These are phyloP conservation scores for Coniferiporia sulphurascens DNA, from an alignment of 1,284 basidiomycete species.

Conservation along the genomic window DNA sequence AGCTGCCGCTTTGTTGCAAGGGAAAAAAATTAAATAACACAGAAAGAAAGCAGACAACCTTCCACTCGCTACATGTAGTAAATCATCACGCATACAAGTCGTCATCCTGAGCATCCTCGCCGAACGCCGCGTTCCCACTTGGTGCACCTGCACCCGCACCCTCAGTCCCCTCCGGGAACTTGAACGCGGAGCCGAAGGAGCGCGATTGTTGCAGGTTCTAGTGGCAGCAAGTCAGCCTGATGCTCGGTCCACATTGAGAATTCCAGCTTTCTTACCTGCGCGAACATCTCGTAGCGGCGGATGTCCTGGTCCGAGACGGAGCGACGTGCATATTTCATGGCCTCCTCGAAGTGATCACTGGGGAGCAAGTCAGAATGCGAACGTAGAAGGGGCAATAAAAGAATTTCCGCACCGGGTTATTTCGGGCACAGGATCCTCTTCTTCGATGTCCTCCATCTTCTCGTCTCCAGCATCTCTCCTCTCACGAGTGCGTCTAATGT, in stretches of 20 bases:
- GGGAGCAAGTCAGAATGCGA: conserved; percentile 8
- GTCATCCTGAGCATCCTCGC: conserved; percentile 78
- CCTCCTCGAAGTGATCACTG: conserved; percentile 94
- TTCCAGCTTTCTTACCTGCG: conserved; percentile 48
- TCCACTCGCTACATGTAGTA: not conserved
- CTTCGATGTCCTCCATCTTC: conserved; percentile 73
- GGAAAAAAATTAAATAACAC: not conserved
- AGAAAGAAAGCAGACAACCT: not conserved
- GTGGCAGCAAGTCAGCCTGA: conserved; percentile 16
- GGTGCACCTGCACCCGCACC: conserved; percentile 38
- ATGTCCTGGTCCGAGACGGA: conserved; percentile 95
- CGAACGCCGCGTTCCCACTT: conserved; percentile 75
- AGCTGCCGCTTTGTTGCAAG: too few relatives aligned
- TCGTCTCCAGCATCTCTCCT: conserved; percentile 67
- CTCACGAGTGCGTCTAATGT: conserved; percentile 80
- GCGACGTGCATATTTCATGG: conserved; percentile 90
- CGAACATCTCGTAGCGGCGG: conserved; percentile 89
- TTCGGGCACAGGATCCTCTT: conserved; percentile 94
- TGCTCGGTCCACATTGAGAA: not conserved
- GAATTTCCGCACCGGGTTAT: conserved; percentile 67
- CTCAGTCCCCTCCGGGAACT: conserved; percentile 86
- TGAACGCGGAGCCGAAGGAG: conserved; percentile 86
- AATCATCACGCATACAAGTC: conserved; percentile 68
- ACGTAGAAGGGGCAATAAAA: conserved; percentile 3
- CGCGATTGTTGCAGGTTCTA: conserved; percentile 86